A percentile compares a stretch with the other conserved stretches of the same genome.
Conservation (phyloP, 352 stramenopile species). For the Phytophthora citrophthora region DNA sequence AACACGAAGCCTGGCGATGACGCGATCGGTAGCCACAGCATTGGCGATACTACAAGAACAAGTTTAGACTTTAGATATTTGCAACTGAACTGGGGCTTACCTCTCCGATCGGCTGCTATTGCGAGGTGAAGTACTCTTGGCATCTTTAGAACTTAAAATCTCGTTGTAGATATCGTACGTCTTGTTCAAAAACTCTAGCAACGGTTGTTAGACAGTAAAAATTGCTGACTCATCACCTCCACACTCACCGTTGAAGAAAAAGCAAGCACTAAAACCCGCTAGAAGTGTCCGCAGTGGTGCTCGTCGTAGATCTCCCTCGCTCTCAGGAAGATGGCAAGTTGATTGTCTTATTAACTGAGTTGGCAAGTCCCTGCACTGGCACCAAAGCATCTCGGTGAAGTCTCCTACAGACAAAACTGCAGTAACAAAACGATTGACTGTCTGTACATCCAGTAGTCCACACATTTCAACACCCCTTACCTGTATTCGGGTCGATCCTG, state of each 20-base stretch:
- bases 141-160: conserved; percentile 35
- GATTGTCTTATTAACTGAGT: conserved; percentile 46
- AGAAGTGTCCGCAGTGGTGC: conserved; percentile 44
- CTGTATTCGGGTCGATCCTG: conserved; percentile 45
- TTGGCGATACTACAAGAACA: conserved; percentile 44
- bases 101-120: conserved; percentile 46
- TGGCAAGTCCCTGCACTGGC: conserved; percentile 62
- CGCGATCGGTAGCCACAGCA: conserved; percentile 49
- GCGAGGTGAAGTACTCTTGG: background rate
- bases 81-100: conserved; percentile 12
- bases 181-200: conserved; percentile 58
- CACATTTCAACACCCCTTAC: conserved; percentile 18
- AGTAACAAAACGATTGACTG: background rate
- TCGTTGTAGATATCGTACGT: conserved; percentile 60
- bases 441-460: background rate
- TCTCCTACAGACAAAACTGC: conserved; percentile 60
- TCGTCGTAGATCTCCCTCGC: conserved; percentile 33
- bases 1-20: conserved; percentile 55
- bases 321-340: conserved; percentile 44
- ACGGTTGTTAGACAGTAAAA: background rate
- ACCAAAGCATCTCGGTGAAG: conserved; percentile 65
- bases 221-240: background rate
- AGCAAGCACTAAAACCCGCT: conserved; percentile 45
- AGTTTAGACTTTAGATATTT: background rate
- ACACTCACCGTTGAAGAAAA: conserved; percentile 58